A percentile compares a stretch with the other conserved stretches of the same genome.
Evolutionary conservation across 305 asterid genomes (phyloP).

Genomic region (Solanum hybrid): DNA sequence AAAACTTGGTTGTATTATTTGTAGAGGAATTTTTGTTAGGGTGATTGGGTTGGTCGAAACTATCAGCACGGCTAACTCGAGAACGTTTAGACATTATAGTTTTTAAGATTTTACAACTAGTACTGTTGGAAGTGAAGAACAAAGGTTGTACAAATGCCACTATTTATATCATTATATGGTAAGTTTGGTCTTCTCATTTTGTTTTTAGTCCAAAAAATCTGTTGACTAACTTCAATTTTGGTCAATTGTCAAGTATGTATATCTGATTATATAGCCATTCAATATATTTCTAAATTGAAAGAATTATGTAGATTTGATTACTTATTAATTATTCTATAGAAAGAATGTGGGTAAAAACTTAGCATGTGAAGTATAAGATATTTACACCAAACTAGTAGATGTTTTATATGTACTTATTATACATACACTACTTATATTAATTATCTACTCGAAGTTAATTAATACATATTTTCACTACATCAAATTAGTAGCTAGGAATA

Average conservation of each 20-base stretch:
- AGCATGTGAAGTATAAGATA: neutral
- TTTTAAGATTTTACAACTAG: neutral
- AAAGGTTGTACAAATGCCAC: neutral
- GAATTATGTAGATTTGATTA: neutral
- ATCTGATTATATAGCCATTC: neutral
- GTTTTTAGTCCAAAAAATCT: neutral
- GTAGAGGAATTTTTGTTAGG: neutral
- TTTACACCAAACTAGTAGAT: neutral
- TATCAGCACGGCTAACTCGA: conserved; percentile 7
- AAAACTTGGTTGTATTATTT: neutral
- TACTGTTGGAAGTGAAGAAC: neutral
- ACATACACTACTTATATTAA: neutral
- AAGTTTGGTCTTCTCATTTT: neutral
- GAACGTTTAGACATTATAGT: neutral
- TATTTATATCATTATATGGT: conserved; percentile 7
- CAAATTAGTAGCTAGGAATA: neutral
- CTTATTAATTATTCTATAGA: neutral
- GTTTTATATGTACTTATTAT: neutral
- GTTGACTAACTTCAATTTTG: neutral
- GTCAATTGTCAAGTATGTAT: neutral
- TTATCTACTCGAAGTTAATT: neutral
- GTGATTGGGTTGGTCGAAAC: neutral
- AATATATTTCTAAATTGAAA: neutral
- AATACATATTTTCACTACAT: neutral
- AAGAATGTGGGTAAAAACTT: neutral